Conservation (phyloP, 768 basidiomycete genomes). For the Glaciozyma martinii region DNA sequence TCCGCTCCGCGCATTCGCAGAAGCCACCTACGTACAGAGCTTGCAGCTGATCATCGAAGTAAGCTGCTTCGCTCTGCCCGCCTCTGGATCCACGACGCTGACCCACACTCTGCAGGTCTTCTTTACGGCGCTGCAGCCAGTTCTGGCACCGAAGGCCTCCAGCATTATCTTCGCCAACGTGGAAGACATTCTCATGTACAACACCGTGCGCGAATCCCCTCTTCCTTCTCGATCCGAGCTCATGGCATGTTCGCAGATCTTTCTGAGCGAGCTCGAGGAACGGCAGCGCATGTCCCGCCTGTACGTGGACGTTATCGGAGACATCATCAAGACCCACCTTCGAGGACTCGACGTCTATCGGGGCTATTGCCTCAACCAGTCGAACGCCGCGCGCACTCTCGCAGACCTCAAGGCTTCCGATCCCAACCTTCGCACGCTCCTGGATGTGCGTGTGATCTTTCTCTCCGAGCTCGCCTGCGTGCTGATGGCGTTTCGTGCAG, state of each 20-base stretch:
- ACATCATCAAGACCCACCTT: slow-evolving; percentile 62
- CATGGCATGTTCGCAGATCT: slow-evolving; percentile 44
- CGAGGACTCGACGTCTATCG: slow-evolving; percentile 71
- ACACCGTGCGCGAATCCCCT: slow-evolving; percentile 54
- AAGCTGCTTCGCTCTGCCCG: slow-evolving; percentile 20
- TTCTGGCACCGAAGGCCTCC: slow-evolving; percentile 66
- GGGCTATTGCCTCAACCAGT: slow-evolving; percentile 89
- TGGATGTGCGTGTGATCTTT: slow-evolving; percentile 16
- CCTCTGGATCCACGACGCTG: not conserved
- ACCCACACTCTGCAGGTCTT: slow-evolving; percentile 52
- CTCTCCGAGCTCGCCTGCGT: not conserved
- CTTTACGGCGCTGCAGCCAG: slow-evolving; percentile 64
- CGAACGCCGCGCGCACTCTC: slow-evolving; percentile 29
- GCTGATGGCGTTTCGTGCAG: not conserved
- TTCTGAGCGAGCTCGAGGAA: slow-evolving; percentile 80
- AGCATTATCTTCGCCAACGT: slow-evolving; percentile 84
- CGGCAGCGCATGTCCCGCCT: slow-evolving; percentile 84
- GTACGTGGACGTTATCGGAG: slow-evolving; percentile 80
- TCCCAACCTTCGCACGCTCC: slow-evolving; percentile 1
- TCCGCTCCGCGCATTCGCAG: slow-evolving; percentile 39
- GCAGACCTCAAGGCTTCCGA: slow-evolving; percentile 22
- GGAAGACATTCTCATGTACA: slow-evolving; percentile 80
- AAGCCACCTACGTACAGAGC: slow-evolving; percentile 80
- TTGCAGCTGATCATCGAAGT: slow-evolving; percentile 88
- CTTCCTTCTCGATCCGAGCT: not conserved